These are phyloP conservation scores for Deinandra increscens DNA, from an alignment of 129 eudicot genomes.

Conservation along the genomic window DNA sequence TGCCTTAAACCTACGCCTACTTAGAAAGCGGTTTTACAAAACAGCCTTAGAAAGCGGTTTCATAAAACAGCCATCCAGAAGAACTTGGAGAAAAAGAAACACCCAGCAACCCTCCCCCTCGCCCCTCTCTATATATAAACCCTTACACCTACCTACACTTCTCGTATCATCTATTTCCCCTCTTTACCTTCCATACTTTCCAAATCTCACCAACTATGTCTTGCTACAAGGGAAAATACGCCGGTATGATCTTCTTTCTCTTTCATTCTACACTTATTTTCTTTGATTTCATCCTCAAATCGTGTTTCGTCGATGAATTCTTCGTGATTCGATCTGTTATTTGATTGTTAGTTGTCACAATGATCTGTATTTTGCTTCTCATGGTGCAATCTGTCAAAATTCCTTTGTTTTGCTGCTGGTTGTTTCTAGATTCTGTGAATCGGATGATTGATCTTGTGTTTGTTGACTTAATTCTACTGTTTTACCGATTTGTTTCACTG, in stretches of 20 bases:
- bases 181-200: background rate
- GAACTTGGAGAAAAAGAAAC: background rate
- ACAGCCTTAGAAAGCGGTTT: conserved; percentile 1
- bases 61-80: background rate
- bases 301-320: too few relatives aligned
- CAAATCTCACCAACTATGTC: conserved; percentile 8
- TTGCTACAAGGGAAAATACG: conserved; percentile 24
- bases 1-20: too few relatives aligned
- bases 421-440: too few relatives aligned
- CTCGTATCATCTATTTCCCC: background rate
- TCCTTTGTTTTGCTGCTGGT: background rate
- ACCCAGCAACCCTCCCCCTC: background rate
- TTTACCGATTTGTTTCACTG: too few relatives aligned
- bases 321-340: background rate
- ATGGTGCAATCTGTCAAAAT: background rate
- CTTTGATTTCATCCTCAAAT: too few relatives aligned
- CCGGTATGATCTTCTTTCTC: background rate
- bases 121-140: background rate
- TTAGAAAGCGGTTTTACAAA: background rate
- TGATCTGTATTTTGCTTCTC: background rate
- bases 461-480: too few relatives aligned
- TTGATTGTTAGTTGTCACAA: too few relatives aligned
- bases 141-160: background rate
- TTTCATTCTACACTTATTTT: background rate
- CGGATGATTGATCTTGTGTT: background rate